A percentile compares a stretch with the other conserved stretches of the same genome.
Evolutionary conservation across 177 flowering plant species (phyloP).

Genomic region (Vitis hybrid): DNA sequence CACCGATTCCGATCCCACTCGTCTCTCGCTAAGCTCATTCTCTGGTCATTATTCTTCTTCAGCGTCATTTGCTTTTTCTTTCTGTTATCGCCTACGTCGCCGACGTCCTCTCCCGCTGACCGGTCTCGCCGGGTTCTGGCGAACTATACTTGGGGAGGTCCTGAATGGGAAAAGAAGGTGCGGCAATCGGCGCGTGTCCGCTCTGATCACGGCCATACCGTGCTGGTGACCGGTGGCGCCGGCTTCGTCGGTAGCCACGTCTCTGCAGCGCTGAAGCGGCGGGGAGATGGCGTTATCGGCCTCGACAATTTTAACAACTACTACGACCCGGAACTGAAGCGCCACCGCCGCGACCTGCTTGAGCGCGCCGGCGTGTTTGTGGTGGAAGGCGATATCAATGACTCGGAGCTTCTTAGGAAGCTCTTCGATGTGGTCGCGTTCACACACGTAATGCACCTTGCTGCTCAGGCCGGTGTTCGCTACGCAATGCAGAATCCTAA

Average conservation of each 20-base stretch:
- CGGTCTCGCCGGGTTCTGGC: slow-evolving; percentile 21
- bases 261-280: slow-evolving; percentile 43
- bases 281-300: slow-evolving; percentile 69
- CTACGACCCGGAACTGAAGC: slow-evolving; percentile 51
- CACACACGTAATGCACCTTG: slow-evolving; percentile 59
- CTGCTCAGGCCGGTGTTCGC: slow-evolving; percentile 63
- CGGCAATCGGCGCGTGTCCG: slow-evolving; percentile 39
- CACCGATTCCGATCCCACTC: slow-evolving; percentile 35
- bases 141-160: slow-evolving; percentile 35
- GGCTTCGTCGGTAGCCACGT: slow-evolving; percentile 70
- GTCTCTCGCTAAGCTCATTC: slow-evolving; percentile 34
- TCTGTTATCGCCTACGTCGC: slow-evolving; percentile 22
- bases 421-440: slow-evolving; percentile 47
- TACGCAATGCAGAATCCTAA: slow-evolving; percentile 58
- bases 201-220: slow-evolving; percentile 28
- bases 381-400: slow-evolving; percentile 57
- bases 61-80: slow-evolving; percentile 28
- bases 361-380: slow-evolving; percentile 40
- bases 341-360: slow-evolving; percentile 39
- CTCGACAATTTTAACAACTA: slow-evolving; percentile 61
- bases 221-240: slow-evolving; percentile 67
- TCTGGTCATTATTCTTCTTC: slow-evolving; percentile 30
- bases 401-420: slow-evolving; percentile 30
- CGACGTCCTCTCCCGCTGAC: slow-evolving; percentile 16
- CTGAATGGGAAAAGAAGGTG: slow-evolving; percentile 47